Conservation (phyloP, 345 rosid genomes). For the Citrus trifoliata region DNA sequence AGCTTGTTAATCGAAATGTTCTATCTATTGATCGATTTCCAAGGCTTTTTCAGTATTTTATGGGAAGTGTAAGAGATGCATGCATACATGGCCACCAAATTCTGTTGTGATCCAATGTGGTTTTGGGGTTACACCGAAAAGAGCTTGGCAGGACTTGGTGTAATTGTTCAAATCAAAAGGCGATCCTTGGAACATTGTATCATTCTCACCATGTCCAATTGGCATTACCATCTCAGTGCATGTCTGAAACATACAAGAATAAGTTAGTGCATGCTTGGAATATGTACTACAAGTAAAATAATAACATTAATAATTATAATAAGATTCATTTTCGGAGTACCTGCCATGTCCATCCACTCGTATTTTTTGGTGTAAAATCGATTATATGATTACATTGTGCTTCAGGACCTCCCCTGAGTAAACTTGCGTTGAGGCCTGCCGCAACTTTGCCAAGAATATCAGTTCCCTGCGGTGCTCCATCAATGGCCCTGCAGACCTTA, state of each 20-base stretch:
- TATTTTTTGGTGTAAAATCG: not conserved
- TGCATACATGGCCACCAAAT: conserved; percentile 40
- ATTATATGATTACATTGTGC: not conserved
- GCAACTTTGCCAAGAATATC: conserved; percentile 23
- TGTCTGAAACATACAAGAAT: conserved; percentile 8
- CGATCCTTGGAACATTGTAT: conserved; percentile 26
- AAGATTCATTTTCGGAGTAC: conserved; percentile 3
- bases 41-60: not conserved
- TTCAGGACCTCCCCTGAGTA: not conserved
- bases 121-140: conserved; percentile 15
- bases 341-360: conserved; percentile 48
- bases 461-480: conserved; percentile 15
- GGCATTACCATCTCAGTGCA: conserved; percentile 26
- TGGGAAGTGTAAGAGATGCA: not conserved
- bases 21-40: no score
- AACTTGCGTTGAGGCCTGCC: conserved; percentile 18
- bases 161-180: conserved; percentile 19
- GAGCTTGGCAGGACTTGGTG: conserved; percentile 1
- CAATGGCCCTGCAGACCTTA: conserved; percentile 18
- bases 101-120: conserved; percentile 27
- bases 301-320: no score
- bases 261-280: not conserved
- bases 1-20: no score
- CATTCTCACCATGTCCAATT: conserved; percentile 10
- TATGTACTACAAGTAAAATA: no score